Conservation (phyloP, 2,329 filamentous ascomycete species). For the Pezicula carpinea region DNA sequence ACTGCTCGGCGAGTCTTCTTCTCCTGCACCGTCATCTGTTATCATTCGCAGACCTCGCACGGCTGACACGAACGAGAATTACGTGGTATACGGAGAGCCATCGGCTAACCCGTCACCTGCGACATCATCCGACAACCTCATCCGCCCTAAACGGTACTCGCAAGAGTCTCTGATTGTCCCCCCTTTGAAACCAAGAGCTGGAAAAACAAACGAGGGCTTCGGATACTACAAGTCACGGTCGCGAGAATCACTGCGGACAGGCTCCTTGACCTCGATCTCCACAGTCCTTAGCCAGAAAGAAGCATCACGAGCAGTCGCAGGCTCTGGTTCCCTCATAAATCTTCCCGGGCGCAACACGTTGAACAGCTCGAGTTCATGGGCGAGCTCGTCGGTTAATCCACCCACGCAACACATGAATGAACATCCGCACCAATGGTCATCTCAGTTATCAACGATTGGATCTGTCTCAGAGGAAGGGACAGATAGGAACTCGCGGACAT, state of each 20-base stretch:
- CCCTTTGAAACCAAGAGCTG: constrained; percentile 45
- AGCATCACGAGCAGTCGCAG: constrained; percentile 22
- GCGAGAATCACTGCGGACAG: constrained; percentile 47
- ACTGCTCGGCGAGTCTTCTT: constrained; percentile 43
- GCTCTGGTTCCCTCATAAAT: constrained; percentile 23
- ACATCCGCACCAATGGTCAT: constrained; percentile 56
- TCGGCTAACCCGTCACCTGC: constrained; percentile 24
- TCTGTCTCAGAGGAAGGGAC: constrained; percentile 56
- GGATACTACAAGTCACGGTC: constrained; percentile 46
- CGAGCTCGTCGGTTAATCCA: constrained; percentile 22
- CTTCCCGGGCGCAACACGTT: constrained; percentile 15
- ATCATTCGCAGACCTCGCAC: too few species aligned
- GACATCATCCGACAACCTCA: constrained; percentile 29
- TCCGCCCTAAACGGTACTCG: constrained; percentile 42
- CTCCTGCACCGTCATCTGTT: too few species aligned
- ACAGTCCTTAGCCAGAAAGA: constrained; percentile 39
- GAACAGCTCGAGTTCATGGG: constrained; percentile 28
- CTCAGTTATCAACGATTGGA: constrained; percentile 58
- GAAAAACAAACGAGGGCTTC: constrained; percentile 43
- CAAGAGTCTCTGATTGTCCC: constrained; percentile 57
- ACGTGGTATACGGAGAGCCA: constrained; percentile 41
- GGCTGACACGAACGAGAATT: constrained; percentile 44
- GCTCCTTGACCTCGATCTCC: constrained; percentile 52
- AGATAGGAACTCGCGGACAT: constrained; percentile 40
- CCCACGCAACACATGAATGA: constrained; percentile 38